These are phyloP conservation scores for Blastobotrys illinoisensis DNA, from an alignment of 1,139 yeast genomes.

Conservation along the genomic window DNA sequence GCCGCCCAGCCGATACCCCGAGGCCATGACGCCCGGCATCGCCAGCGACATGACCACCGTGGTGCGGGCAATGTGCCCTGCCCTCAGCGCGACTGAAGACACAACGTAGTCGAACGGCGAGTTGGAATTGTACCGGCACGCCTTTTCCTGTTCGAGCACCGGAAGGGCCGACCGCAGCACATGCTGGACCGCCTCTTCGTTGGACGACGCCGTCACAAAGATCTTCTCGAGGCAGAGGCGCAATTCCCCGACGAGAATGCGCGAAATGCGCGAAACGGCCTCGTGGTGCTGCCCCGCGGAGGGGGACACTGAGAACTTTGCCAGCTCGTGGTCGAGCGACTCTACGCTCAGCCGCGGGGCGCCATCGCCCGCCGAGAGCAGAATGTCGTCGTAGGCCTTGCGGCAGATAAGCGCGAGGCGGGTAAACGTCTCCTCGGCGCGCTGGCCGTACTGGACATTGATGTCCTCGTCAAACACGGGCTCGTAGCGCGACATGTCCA, in stretches of 20 bases:
- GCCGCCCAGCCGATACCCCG: neutral
- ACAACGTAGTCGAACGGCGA: neutral
- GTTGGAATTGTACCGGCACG: neutral
- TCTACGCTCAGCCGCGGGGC: neutral
- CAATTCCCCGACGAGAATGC: neutral
- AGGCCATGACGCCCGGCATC: neutral
- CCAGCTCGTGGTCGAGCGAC: neutral
- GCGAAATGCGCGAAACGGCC: neutral
- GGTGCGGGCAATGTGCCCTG: neutral
- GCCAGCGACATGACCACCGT: neutral
- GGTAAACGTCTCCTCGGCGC: slow-evolving; percentile 54
- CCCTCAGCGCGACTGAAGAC: neutral
- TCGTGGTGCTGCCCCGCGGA: neutral
- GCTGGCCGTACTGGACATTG: slow-evolving; percentile 50
- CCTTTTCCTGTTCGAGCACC: neutral
- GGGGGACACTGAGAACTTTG: neutral
- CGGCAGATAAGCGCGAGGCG: slow-evolving; percentile 48
- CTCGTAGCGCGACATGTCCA: slow-evolving; percentile 38
- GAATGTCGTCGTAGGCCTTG: neutral
- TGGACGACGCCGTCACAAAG: neutral
- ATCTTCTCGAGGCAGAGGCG: neutral
- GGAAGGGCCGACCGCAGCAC: neutral
- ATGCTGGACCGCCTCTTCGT: neutral
- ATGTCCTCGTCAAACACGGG: slow-evolving; percentile 68
- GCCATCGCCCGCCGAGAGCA: neutral